phyloP scores from a whole-genome alignment of 2,329 filamentous ascomycete species.

The Sporothrix pallida region DNA sequence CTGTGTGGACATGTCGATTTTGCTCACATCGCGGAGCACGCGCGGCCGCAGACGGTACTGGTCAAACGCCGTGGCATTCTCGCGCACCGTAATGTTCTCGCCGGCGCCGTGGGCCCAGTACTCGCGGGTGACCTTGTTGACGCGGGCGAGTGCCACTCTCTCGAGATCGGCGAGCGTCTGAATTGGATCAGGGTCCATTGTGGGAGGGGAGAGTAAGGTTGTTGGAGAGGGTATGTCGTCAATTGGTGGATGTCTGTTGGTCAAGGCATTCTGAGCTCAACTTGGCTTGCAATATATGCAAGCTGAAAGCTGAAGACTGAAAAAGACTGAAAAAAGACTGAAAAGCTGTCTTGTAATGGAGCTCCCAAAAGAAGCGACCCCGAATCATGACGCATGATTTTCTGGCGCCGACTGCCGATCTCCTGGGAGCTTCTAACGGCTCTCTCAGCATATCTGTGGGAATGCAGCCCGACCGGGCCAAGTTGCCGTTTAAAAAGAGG shows the following conservation, averaged over 20 bases:
- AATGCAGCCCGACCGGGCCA: not conserved
- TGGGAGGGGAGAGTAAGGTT: not conserved
- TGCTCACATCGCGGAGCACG: slow-evolving; percentile 43
- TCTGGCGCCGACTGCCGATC: not conserved
- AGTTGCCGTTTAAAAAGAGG: slow-evolving; percentile 13
- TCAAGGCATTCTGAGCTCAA: not conserved
- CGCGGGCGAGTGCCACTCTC: not conserved
- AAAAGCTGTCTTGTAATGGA: not conserved
- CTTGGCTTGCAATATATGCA: not conserved
- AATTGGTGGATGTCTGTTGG: not conserved
- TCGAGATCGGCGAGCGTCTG: slow-evolving; percentile 30
- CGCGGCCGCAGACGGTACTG: slow-evolving; percentile 42
- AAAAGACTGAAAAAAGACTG: not conserved
- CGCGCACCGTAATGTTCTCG: slow-evolving; percentile 32
- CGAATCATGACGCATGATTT: slow-evolving; percentile 16
- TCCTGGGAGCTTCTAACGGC: not conserved
- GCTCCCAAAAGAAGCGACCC: not conserved
- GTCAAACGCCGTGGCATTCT: slow-evolving; percentile 33
- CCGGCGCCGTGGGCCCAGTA: slow-evolving; percentile 34
- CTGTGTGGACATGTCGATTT: slow-evolving; percentile 36
- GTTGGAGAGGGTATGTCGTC: not conserved
- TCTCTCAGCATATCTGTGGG: not conserved
- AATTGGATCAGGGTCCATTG: slow-evolving; percentile 22
- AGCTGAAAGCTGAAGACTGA: not conserved
- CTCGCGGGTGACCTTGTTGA: slow-evolving; percentile 30